Evolutionary conservation across 2,329 filamentous ascomycete species (phyloP).

Genomic region (Microcyclosporella mali): DNA sequence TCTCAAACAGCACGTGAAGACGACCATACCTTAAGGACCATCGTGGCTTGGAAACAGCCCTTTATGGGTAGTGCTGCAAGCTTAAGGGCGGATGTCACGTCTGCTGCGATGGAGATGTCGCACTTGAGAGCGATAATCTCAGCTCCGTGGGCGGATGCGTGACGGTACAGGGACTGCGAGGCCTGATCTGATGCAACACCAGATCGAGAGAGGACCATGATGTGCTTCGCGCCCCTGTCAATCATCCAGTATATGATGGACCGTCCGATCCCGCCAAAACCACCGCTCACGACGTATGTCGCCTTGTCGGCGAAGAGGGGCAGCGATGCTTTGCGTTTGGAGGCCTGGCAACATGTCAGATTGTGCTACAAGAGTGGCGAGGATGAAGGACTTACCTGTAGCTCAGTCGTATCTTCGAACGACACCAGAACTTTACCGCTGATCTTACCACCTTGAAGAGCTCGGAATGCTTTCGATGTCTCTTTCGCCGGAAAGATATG

Average conservation of each 20-base stretch:
- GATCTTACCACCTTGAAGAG: slow-evolving; percentile 11
- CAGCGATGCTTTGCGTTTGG: too few relatives aligned
- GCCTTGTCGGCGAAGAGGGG: too few relatives aligned
- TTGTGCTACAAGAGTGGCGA: background rate
- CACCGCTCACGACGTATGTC: slow-evolving; percentile 6
- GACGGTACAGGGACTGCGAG: background rate
- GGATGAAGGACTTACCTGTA: slow-evolving; percentile 2
- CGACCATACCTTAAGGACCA: too few relatives aligned
- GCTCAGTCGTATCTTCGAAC: background rate
- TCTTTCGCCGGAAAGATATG: slow-evolving; percentile 3
- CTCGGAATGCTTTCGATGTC: slow-evolving; percentile 15
- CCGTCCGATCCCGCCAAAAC: slow-evolving; percentile 3
- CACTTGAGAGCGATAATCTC: background rate
- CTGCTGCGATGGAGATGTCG: too few relatives aligned
- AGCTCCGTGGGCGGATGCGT: background rate
- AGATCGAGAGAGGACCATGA: slow-evolving; percentile 2
- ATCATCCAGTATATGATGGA: background rate
- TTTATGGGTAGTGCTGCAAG: background rate
- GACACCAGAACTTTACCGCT: slow-evolving; percentile 12
- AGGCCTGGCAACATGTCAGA: too few relatives aligned
- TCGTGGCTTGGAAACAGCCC: background rate
- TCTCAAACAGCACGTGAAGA: too few relatives aligned
- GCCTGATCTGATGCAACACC: background rate
- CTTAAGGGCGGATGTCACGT: background rate
- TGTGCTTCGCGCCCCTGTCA: slow-evolving; percentile 1